phyloP scores from a whole-genome alignment of 1,284 basidiomycete genomes.

The Ustilago trichophora region DNA sequence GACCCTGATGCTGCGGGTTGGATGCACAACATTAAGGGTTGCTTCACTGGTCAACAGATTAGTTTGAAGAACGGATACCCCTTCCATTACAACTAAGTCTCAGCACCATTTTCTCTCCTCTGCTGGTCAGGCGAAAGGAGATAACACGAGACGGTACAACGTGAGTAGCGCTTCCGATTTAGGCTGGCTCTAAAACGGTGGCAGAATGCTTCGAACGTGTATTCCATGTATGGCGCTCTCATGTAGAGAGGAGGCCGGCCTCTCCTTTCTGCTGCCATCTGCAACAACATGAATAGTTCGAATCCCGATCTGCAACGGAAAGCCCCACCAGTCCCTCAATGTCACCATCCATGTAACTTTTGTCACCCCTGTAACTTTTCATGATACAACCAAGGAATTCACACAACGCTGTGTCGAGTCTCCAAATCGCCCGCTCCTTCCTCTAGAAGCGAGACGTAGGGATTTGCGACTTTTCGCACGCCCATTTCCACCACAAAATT shows the following conservation, averaged over 20 bases:
- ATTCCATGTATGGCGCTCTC: too few relatives aligned
- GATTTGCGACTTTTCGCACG: constrained; percentile 3
- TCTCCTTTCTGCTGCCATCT: too few relatives aligned
- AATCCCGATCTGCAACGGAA: too few relatives aligned
- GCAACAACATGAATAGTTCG: too few relatives aligned
- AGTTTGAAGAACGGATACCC: constrained; percentile 35
- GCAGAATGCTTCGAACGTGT: too few relatives aligned
- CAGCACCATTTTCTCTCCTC: not conserved
- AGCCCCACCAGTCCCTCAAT: not conserved
- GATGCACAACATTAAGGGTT: constrained; percentile 39
- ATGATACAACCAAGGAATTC: not conserved
- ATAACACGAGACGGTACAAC: too few relatives aligned
- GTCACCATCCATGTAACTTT: constrained; percentile 9
- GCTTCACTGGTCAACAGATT: constrained; percentile 36
- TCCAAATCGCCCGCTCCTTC: constrained; percentile 16
- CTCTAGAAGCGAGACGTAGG: constrained; percentile 4
- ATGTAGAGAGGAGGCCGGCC: too few relatives aligned
- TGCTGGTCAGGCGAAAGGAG: constrained; percentile 8
- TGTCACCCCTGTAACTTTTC: constrained; percentile 3
- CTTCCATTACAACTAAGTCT: constrained; percentile 21
- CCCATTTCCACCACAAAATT: too few relatives aligned
- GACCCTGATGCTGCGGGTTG: constrained; percentile 37
- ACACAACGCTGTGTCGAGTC: too few relatives aligned
- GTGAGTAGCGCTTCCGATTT: too few relatives aligned
- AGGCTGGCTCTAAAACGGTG: too few relatives aligned